A percentile compares a stretch with the other conserved stretches of the same genome.
phyloP scores from a whole-genome alignment of 2,329 filamentous ascomycete genomes.

The Pseudocercospora fuligena region DNA sequence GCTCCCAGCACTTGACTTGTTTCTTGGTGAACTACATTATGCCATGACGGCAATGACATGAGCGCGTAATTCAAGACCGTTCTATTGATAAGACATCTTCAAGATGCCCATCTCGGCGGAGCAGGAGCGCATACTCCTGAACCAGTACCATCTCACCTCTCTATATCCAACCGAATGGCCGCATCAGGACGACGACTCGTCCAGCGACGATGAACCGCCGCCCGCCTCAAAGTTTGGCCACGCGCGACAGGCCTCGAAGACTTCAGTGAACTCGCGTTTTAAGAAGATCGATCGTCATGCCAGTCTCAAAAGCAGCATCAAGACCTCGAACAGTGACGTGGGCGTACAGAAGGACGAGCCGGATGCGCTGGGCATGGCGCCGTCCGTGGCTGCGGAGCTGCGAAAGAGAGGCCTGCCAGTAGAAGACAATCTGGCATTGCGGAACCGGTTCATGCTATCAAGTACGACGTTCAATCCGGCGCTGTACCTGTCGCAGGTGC shows the following conservation, averaged over 20 bases:
- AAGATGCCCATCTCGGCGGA: slow-evolving; percentile 63
- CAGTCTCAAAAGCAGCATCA: slow-evolving; percentile 66
- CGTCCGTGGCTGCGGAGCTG: slow-evolving; percentile 83
- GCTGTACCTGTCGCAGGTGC: slow-evolving; percentile 89
- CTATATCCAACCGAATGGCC: slow-evolving; percentile 87
- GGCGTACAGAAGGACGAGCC: slow-evolving; percentile 89
- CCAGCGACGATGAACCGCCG: slow-evolving; percentile 49
- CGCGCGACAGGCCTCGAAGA: slow-evolving; percentile 18
- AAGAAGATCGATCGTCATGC: slow-evolving; percentile 80
- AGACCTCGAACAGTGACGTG: slow-evolving; percentile 69
- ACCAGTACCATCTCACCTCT: slow-evolving; percentile 84
- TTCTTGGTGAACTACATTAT: neutral
- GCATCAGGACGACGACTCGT: slow-evolving; percentile 60
- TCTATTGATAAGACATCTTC: neutral
- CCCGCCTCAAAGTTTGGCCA: slow-evolving; percentile 39
- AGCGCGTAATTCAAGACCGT: neutral
- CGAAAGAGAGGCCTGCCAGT: slow-evolving; percentile 77
- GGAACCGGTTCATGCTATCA: slow-evolving; percentile 91
- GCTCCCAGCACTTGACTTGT: neutral
- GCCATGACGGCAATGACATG: neutral
- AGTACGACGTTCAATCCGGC: slow-evolving; percentile 94
- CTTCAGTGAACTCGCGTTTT: slow-evolving; percentile 59
- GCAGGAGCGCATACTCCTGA: slow-evolving; percentile 76
- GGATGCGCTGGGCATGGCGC: slow-evolving; percentile 84
- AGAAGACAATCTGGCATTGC: slow-evolving; percentile 73